Evolutionary conservation across 352 stramenopile genomes (phyloP).

Genomic region (Phytophthora hibernalis): DNA sequence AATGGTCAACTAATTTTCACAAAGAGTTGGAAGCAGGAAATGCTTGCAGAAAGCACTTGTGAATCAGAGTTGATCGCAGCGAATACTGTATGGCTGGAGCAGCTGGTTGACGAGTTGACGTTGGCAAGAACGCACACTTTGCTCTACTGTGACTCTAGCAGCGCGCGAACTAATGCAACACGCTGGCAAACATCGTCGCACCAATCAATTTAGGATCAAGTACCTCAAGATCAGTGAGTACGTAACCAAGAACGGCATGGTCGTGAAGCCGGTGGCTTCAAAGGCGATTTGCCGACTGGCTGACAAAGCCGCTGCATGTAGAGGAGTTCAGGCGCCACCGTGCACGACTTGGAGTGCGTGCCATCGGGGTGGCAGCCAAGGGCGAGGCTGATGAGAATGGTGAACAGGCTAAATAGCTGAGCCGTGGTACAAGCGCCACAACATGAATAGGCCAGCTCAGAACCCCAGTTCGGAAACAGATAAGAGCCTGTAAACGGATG

Average conservation of each 20-base stretch:
- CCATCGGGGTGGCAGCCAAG: neutral
- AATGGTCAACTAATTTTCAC: conserved; percentile 19
- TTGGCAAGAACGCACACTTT: conserved; percentile 3
- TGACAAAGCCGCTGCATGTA: conserved; percentile 15
- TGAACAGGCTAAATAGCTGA: neutral
- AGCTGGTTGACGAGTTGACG: conserved; percentile 20
- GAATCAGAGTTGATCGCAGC: conserved; percentile 21
- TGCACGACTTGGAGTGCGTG: neutral
- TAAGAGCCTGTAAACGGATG: neutral
- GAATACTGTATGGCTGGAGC: conserved; percentile 14
- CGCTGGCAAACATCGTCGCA: conserved; percentile 17
- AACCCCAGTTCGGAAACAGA: neutral
- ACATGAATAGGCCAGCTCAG: neutral
- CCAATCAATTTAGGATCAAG: conserved; percentile 25
- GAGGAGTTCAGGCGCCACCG: too few species aligned
- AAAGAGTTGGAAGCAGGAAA: conserved; percentile 24
- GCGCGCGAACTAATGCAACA: conserved; percentile 21
- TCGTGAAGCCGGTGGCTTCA: conserved; percentile 5
- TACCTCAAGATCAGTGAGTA: conserved; percentile 29
- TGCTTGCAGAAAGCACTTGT: conserved; percentile 14
- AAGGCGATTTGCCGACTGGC: conserved; percentile 1
- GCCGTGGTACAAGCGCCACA: neutral
- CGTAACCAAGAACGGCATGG: conserved; percentile 9
- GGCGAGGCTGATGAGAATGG: too few species aligned
- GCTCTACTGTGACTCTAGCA: conserved; percentile 21